These are phyloP conservation scores for Coniochaeta sp. DNA, from an alignment of 2,329 filamentous ascomycete species.

Conservation along the genomic window DNA sequence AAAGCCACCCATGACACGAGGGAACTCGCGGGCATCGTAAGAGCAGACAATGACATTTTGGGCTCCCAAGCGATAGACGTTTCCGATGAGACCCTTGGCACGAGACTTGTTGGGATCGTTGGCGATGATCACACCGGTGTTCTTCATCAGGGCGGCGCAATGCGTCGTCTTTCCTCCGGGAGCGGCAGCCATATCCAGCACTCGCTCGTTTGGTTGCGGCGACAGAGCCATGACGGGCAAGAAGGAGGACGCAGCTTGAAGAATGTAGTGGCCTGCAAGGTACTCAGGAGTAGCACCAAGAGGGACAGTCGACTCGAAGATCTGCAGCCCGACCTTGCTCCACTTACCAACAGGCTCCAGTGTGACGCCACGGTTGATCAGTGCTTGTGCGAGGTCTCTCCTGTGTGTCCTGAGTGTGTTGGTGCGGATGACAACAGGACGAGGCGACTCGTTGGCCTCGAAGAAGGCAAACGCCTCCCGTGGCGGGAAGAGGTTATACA, in stretches of 20 bases:
- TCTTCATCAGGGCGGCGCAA: conserved; percentile 95
- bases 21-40: conserved; percentile 91
- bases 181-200: conserved; percentile 90
- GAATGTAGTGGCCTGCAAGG: conserved; percentile 92
- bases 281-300: conserved; percentile 96
- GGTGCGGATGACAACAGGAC: conserved; percentile 91
- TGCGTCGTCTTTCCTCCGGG: conserved; percentile 96
- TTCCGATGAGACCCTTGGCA: conserved; percentile 95
- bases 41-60: conserved; percentile 88
- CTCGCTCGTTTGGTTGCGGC: conserved; percentile 84
- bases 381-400: conserved; percentile 77
- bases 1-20: conserved; percentile 89
- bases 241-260: conserved; percentile 95
- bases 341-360: conserved; percentile 97
- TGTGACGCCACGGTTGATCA: conserved; percentile 94
- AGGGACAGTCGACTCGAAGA: conserved; percentile 76
- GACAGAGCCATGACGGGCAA: conserved; percentile 95
- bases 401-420: conserved; percentile 80
- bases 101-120: conserved; percentile 93
- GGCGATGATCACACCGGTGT: conserved; percentile 90
- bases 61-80: conserved; percentile 88
- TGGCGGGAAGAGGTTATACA: conserved; percentile 70
- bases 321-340: conserved; percentile 94
- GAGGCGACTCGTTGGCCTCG: conserved; percentile 82
- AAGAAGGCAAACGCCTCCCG: conserved; percentile 97